Evolutionary conservation across 2,329 filamentous ascomycete genomes (phyloP).

Genomic region (Madurella fahalii): DNA sequence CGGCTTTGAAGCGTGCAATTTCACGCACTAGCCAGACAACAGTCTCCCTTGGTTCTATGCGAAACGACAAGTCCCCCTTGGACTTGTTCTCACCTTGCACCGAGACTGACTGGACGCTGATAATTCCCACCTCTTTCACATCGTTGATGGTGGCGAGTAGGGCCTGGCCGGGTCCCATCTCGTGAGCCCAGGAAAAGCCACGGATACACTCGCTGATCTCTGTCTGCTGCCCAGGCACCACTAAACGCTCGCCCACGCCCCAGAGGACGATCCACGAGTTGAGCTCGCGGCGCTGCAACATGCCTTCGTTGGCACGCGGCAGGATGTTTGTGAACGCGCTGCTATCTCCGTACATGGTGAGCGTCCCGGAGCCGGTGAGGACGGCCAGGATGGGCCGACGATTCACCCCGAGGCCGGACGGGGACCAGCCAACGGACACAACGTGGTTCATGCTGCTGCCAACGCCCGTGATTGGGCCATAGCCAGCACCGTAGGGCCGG

Average conservation of each 20-base stretch:
- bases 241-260: slow-evolving; percentile 50
- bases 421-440: slow-evolving; percentile 54
- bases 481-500: slow-evolving; percentile 42
- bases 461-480: slow-evolving; percentile 42
- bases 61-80: slow-evolving; percentile 7
- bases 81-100: slow-evolving; percentile 28
- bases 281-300: slow-evolving; percentile 31
- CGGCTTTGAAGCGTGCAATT: slow-evolving; percentile 44
- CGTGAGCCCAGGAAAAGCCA: slow-evolving; percentile 51
- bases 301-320: slow-evolving; percentile 23
- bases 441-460: slow-evolving; percentile 53
- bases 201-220: slow-evolving; percentile 44
- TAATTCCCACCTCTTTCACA: slow-evolving; percentile 45
- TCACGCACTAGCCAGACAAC: slow-evolving; percentile 49
- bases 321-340: slow-evolving; percentile 24
- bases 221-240: slow-evolving; percentile 42
- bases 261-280: slow-evolving; percentile 51
- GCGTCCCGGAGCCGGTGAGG: slow-evolving; percentile 46
- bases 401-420: slow-evolving; percentile 52
- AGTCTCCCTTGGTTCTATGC: slow-evolving; percentile 19
- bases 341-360: slow-evolving; percentile 51
- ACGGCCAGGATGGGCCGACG: slow-evolving; percentile 48
- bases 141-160: slow-evolving; percentile 52
- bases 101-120: slow-evolving; percentile 43
- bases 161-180: slow-evolving; percentile 38